Evolutionary conservation across 2,329 filamentous ascomycete species (phyloP).

Genomic region (Sporothrix sp.): DNA sequence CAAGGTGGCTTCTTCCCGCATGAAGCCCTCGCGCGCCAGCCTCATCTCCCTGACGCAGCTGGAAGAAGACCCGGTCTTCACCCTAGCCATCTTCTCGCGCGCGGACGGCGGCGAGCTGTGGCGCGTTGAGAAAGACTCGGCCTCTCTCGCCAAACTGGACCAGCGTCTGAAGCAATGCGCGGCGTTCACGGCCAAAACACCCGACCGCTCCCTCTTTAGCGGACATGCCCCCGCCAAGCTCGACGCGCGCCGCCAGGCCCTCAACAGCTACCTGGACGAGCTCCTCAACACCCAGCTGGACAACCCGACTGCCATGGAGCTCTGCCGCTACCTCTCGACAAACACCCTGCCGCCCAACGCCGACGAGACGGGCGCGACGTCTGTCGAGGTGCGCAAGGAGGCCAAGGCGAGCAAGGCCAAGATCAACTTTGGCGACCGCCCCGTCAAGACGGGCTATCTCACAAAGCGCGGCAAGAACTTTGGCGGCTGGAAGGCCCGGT

Average conservation of each 20-base stretch:
- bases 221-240: slow-evolving; percentile 91
- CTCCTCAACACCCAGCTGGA: slow-evolving; percentile 77
- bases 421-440: slow-evolving; percentile 53
- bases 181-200: slow-evolving; percentile 65
- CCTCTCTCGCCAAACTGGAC: slow-evolving; percentile 72
- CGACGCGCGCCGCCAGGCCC: slow-evolving; percentile 69
- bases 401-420: slow-evolving; percentile 29
- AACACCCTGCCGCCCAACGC: slow-evolving; percentile 52
- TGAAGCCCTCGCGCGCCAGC: slow-evolving; percentile 83
- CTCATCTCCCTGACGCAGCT: slow-evolving; percentile 67
- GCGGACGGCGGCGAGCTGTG: slow-evolving; percentile 72
- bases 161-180: slow-evolving; percentile 65
- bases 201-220: slow-evolving; percentile 77
- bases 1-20: slow-evolving; percentile 84
- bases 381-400: slow-evolving; percentile 23
- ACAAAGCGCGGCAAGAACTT: slow-evolving; percentile 98
- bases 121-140: slow-evolving; percentile 87
- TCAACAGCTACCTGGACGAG: slow-evolving; percentile 79
- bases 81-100: slow-evolving; percentile 72
- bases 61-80: slow-evolving; percentile 92
- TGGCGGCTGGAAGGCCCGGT: slow-evolving; percentile 88
- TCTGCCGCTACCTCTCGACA: slow-evolving; percentile 79
- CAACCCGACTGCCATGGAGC: slow-evolving; percentile 61
- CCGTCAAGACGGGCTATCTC: slow-evolving; percentile 77
- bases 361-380: slow-evolving; percentile 41